Percentiles rank a stretch among this genome's conserved stretches.
Evolutionary conservation across 495 filamentous ascomycete genomes (phyloP).

Genomic region (Elasticomyces elasticus): DNA sequence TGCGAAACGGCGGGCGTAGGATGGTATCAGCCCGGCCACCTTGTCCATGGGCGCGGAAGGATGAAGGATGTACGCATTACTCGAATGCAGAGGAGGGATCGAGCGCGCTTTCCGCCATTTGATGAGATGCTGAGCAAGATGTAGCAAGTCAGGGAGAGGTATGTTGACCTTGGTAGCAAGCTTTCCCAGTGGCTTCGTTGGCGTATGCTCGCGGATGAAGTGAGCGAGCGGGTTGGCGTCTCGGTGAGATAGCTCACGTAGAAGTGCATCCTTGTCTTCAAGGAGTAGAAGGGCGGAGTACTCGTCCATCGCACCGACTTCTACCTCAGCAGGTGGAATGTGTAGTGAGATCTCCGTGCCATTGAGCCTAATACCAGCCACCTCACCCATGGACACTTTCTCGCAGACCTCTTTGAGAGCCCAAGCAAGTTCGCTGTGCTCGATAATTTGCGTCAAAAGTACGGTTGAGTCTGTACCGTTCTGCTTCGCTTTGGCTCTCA

Average conservation of each 20-base stretch:
- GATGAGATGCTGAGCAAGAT: constrained; percentile 81
- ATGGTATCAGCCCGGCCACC: constrained; percentile 57
- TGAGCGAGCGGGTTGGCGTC: constrained; percentile 64
- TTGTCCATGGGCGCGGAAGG: constrained; percentile 78
- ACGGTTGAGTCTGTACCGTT: constrained; percentile 23
- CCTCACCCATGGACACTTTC: background rate
- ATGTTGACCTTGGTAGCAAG: constrained; percentile 64
- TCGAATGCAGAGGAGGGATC: constrained; percentile 79
- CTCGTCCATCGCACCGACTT: constrained; percentile 71
- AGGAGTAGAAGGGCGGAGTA: constrained; percentile 81
- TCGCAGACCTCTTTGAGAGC: constrained; percentile 16
- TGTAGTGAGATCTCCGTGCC: constrained; percentile 40
- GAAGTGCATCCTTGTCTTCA: constrained; percentile 70
- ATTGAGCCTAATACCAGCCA: constrained; percentile 15
- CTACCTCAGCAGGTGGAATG: constrained; percentile 73
- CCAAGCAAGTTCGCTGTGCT: constrained; percentile 20
- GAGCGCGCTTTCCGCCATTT: constrained; percentile 89
- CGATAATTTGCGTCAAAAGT: background rate
- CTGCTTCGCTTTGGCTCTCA: constrained; percentile 72
- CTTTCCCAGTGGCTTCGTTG: constrained; percentile 56
- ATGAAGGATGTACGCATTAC: constrained; percentile 87
- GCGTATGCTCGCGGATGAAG: constrained; percentile 74
- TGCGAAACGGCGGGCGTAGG: constrained; percentile 67
- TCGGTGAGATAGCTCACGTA: constrained; percentile 72
- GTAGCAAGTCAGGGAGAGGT: constrained; percentile 65